phyloP scores from a whole-genome alignment of 2,329 filamentous ascomycete genomes.

The Sporothrix pseudoabietina region DNA sequence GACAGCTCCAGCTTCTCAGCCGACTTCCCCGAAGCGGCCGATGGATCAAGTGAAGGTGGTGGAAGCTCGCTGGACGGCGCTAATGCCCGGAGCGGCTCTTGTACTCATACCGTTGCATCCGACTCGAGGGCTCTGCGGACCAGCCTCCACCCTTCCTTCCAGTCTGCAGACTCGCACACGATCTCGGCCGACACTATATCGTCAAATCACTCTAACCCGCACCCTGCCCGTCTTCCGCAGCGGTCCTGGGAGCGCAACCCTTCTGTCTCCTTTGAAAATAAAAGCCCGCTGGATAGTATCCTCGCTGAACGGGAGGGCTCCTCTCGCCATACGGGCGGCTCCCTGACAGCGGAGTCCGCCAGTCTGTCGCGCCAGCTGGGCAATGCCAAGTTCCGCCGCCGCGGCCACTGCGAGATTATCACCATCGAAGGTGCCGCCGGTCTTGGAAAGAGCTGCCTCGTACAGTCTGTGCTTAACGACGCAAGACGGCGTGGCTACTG shows the following conservation, averaged over 20 bases:
- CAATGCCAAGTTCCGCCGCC: slow-evolving; percentile 60
- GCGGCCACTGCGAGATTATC: slow-evolving; percentile 65
- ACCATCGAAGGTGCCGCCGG: slow-evolving; percentile 63
- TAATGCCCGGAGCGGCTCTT: slow-evolving; percentile 53
- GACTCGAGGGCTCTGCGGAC: slow-evolving; percentile 47
- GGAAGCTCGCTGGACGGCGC: slow-evolving; percentile 59
- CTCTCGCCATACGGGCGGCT: slow-evolving; percentile 44
- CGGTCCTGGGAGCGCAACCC: slow-evolving; percentile 57
- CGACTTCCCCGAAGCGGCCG: slow-evolving; percentile 52
- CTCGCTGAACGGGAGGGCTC: slow-evolving; percentile 47
- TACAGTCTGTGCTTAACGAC: slow-evolving; percentile 64
- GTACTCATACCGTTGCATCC: slow-evolving; percentile 49
- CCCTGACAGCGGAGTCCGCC: slow-evolving; percentile 48
- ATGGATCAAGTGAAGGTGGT: slow-evolving; percentile 59
- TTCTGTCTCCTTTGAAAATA: slow-evolving; percentile 54
- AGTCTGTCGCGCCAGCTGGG: slow-evolving; percentile 59
- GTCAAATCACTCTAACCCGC: slow-evolving; percentile 48
- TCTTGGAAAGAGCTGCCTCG: slow-evolving; percentile 66
- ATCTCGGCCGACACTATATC: slow-evolving; percentile 54
- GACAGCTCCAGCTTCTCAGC: slow-evolving; percentile 58
- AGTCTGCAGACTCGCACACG: slow-evolving; percentile 49
- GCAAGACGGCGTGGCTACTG: slow-evolving; percentile 65
- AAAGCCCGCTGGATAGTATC: slow-evolving; percentile 51
- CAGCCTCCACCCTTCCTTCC: slow-evolving; percentile 47
- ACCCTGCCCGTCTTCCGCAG: slow-evolving; percentile 43